These are phyloP conservation scores for Dryas drummondii DNA, from an alignment of 306 rosid genomes.

Conservation along the genomic window DNA sequence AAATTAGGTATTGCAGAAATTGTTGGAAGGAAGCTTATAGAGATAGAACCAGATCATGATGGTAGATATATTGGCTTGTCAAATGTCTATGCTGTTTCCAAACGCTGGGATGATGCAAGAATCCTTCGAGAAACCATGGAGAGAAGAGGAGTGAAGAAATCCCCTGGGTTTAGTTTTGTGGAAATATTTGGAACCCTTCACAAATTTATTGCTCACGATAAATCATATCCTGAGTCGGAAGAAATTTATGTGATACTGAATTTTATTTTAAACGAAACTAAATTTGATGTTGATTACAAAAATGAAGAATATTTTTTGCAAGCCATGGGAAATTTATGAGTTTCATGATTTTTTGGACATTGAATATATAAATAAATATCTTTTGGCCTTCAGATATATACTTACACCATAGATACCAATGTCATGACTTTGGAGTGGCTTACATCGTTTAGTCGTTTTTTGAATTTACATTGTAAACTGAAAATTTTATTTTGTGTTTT, in stretches of 20 bases:
- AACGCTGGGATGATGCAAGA: constrained; percentile 73
- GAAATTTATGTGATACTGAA: constrained; percentile 57
- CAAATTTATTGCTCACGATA: constrained; percentile 77
- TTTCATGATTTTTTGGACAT: background rate
- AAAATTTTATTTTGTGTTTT: no score
- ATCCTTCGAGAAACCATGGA: constrained; percentile 68
- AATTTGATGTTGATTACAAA: constrained; percentile 36
- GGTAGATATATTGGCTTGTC: constrained; percentile 79
- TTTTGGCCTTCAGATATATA: no score
- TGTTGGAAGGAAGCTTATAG: constrained; percentile 72
- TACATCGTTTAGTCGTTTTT: no score
- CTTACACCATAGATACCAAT: no score
- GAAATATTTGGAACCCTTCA: constrained; percentile 60
- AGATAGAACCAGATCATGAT: constrained; percentile 74
- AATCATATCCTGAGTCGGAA: constrained; percentile 50
- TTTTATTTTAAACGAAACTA: constrained; percentile 54
- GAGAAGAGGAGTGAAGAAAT: constrained; percentile 72
- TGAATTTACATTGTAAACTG: no score
- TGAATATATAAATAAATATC: no score
- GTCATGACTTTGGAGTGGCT: no score
- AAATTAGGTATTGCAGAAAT: constrained; percentile 60
- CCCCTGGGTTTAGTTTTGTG: constrained; percentile 68
- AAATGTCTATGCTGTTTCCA: constrained; percentile 58
- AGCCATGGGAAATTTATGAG: constrained; percentile 30
- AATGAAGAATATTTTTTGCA: constrained; percentile 31